Percentiles rank a stretch among this genome's conserved stretches.
Conservation (phyloP, 331 rosid species). For the Malus hybrid region DNA sequence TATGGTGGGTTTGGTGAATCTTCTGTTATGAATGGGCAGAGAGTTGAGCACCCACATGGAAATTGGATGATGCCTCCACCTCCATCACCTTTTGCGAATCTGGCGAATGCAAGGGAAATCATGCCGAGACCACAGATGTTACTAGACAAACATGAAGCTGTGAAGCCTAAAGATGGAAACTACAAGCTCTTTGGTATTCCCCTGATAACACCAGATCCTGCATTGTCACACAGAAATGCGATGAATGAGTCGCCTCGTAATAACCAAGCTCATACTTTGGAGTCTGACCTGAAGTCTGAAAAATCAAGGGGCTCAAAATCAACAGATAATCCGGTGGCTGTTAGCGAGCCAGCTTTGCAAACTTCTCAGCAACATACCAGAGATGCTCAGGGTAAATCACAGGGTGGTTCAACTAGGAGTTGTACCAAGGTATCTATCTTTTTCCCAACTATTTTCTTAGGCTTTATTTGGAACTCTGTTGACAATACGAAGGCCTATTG, state of each 20-base stretch:
- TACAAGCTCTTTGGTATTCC: conserved; percentile 87
- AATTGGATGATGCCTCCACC: conserved; percentile 74
- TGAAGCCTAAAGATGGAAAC: conserved; percentile 56
- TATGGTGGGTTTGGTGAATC: conserved; percentile 43
- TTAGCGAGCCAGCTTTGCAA: conserved; percentile 32
- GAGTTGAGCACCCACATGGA: conserved; percentile 45
- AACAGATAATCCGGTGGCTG: conserved; percentile 27
- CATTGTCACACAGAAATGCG: conserved; percentile 22
- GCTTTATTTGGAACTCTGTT: neutral
- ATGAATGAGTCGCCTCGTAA: conserved; percentile 29
- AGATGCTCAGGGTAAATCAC: conserved; percentile 51
- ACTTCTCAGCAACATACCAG: conserved; percentile 30
- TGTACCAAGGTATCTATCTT: conserved; percentile 77
- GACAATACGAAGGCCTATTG: neutral
- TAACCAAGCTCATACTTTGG: conserved; percentile 23
- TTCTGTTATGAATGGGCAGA: conserved; percentile 42
- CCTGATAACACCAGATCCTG: conserved; percentile 40
- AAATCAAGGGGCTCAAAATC: conserved; percentile 33
- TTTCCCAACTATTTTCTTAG: neutral
- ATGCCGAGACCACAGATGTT: conserved; percentile 20
- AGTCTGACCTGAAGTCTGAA: conserved; percentile 50
- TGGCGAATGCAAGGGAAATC: conserved; percentile 35
- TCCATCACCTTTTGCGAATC: conserved; percentile 42
- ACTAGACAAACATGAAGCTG: conserved; percentile 30
- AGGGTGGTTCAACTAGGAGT: conserved; percentile 65